A percentile compares a stretch with the other conserved stretches of the same genome.
Evolutionary conservation across 306 rosid genomes (phyloP).

Genomic region (Corylus americana): DNA sequence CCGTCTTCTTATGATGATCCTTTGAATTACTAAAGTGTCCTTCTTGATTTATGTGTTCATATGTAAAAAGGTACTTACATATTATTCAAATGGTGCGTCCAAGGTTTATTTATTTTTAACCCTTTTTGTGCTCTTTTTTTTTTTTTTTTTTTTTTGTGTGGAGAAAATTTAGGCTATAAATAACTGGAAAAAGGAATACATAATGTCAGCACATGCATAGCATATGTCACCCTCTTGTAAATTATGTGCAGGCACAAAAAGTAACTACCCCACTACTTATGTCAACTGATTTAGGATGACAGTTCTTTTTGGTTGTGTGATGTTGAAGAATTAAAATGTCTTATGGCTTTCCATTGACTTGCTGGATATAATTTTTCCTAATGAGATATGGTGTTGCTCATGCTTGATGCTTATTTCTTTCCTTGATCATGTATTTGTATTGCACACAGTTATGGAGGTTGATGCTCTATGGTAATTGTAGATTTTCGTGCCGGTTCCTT

Average conservation of each 20-base stretch:
- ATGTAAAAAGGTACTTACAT: neutral
- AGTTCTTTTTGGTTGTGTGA: neutral
- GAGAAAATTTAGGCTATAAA: neutral
- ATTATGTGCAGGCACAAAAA: neutral
- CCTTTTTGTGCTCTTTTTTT: neutral
- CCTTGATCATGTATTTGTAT: too few species aligned
- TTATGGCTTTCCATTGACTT: neutral
- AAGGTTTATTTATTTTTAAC: neutral
- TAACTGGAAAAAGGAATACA: neutral
- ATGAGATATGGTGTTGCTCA: neutral
- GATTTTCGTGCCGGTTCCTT: neutral
- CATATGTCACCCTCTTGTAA: neutral
- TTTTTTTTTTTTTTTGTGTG: neutral
- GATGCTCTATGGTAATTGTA: neutral
- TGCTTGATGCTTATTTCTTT: neutral
- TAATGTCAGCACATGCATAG: neutral
- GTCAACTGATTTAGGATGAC: neutral
- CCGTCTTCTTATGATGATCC: neutral
- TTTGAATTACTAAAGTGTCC: neutral
- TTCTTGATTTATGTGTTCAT: neutral
- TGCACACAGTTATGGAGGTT: too few species aligned
- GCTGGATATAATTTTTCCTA: neutral
- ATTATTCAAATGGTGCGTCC: neutral
- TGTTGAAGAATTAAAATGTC: neutral
- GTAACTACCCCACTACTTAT: neutral